Conservation (phyloP, 768 basidiomycete species). For the Psilocybe cubensis region DNA sequence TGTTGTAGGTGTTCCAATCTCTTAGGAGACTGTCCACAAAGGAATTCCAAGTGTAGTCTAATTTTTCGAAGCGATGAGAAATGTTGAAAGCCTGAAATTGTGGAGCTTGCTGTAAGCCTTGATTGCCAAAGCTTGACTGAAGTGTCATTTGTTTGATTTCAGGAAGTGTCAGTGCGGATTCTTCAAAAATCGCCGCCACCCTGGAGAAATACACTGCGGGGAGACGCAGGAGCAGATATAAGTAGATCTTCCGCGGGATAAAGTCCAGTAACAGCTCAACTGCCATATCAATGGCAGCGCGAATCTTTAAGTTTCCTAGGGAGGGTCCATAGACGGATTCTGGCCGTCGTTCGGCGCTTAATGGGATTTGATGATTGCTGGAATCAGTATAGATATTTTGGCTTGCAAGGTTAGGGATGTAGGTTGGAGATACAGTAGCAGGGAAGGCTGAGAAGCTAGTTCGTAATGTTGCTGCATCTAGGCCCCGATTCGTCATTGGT, state of each 20-base stretch:
- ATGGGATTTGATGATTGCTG: too few species aligned
- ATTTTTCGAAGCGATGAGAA: constrained; percentile 18
- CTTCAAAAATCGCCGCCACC: constrained; percentile 68
- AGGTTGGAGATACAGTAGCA: too few species aligned
- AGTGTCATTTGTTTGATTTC: constrained; percentile 54
- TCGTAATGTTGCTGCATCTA: too few species aligned
- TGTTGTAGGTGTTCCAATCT: constrained; percentile 32
- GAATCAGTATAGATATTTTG: too few species aligned
- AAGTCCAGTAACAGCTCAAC: background rate
- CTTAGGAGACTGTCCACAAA: constrained; percentile 29
- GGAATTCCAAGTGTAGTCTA: constrained; percentile 38
- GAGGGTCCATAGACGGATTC: too few species aligned
- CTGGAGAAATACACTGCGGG: constrained; percentile 72
- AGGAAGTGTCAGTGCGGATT: constrained; percentile 63
- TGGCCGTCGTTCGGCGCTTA: too few species aligned
- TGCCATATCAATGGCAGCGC: too few species aligned
- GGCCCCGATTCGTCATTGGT: too few species aligned
- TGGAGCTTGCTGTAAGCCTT: background rate
- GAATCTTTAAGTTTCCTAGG: too few species aligned
- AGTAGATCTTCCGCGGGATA: constrained; percentile 35
- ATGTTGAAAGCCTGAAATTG: background rate
- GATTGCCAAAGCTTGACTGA: constrained; percentile 15
- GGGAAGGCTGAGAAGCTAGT: too few species aligned
- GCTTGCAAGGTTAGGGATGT: too few species aligned
- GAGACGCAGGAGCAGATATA: constrained; percentile 54